Conservation (phyloP, 2,329 filamentous ascomycete species). For the Parasarocladium wereldwijsianum region DNA sequence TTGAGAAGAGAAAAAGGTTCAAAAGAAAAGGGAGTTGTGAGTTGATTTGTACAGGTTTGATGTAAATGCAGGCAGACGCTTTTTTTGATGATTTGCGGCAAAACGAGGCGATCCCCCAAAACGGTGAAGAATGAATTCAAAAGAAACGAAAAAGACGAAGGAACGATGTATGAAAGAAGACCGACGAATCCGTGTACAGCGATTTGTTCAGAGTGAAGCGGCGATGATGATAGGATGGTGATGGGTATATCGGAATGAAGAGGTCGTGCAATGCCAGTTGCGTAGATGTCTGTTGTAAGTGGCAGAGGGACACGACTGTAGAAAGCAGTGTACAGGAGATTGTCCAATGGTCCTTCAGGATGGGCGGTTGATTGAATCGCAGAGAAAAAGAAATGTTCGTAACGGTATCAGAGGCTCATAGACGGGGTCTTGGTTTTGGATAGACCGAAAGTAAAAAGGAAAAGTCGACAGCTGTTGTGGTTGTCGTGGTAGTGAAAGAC, state of each 20-base stretch:
- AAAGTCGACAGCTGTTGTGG: slow-evolving; percentile 16
- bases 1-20: slow-evolving; percentile 8
- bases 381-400: too few species aligned
- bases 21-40: slow-evolving; percentile 7
- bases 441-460: slow-evolving; percentile 19
- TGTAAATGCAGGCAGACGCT: background rate
- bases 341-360: slow-evolving; percentile 10
- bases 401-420: slow-evolving; percentile 27
- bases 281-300: slow-evolving; percentile 10
- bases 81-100: slow-evolving; percentile 5
- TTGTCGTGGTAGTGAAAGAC: slow-evolving; percentile 15
- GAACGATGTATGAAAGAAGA: background rate
- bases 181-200: too few species aligned
- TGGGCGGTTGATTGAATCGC: slow-evolving; percentile 3
- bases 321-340: slow-evolving; percentile 15
- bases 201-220: too few species aligned
- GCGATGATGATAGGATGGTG: background rate
- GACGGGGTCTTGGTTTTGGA: slow-evolving; percentile 17
- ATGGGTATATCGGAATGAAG: slow-evolving; percentile 3
- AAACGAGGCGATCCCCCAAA: background rate
- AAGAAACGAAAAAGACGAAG: slow-evolving; percentile 1
- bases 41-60: slow-evolving; percentile 6
- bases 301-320: slow-evolving; percentile 11
- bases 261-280: slow-evolving; percentile 1
- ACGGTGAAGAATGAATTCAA: background rate